Percentiles rank a stretch among this genome's conserved stretches.
phyloP scores from a whole-genome alignment of 805 yeast genomes.

The Saitoella complicata region DNA sequence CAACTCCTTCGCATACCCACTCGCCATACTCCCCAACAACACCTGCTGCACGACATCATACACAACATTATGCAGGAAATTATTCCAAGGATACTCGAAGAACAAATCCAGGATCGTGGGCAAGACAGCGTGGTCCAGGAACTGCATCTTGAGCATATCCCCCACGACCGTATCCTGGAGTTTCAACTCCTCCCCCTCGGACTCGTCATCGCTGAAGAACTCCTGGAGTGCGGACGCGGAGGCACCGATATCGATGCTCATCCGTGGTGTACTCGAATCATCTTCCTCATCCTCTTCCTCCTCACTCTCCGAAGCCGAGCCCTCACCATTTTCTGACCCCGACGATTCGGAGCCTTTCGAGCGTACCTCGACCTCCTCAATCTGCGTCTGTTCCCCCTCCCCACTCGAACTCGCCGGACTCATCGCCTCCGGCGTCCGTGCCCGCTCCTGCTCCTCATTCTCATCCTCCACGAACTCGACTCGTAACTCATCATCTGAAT shows the following conservation, averaged over 20 bases:
- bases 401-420: no score
- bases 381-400: background rate
- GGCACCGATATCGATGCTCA: background rate
- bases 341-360: background rate
- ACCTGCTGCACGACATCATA: slow-evolving; percentile 93
- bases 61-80: slow-evolving; percentile 90
- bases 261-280: slow-evolving; percentile 2
- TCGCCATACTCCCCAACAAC: slow-evolving; percentile 70
- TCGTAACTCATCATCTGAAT: no score
- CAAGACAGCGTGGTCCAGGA: slow-evolving; percentile 38
- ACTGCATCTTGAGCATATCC: slow-evolving; percentile 66
- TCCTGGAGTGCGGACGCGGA: background rate
- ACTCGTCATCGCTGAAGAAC: background rate
- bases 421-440: no score
- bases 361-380: background rate
- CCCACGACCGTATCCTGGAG: slow-evolving; percentile 50
- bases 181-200: slow-evolving; percentile 12
- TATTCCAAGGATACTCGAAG: slow-evolving; percentile 87
- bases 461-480: no score
- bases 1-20: slow-evolving; percentile 67
- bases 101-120: slow-evolving; percentile 31
- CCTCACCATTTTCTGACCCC: background rate
- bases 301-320: slow-evolving; percentile 3
- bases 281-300: slow-evolving; percentile 6
- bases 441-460: no score